phyloP scores from a whole-genome alignment of 306 rosid species.

The Trifolium pratense region DNA sequence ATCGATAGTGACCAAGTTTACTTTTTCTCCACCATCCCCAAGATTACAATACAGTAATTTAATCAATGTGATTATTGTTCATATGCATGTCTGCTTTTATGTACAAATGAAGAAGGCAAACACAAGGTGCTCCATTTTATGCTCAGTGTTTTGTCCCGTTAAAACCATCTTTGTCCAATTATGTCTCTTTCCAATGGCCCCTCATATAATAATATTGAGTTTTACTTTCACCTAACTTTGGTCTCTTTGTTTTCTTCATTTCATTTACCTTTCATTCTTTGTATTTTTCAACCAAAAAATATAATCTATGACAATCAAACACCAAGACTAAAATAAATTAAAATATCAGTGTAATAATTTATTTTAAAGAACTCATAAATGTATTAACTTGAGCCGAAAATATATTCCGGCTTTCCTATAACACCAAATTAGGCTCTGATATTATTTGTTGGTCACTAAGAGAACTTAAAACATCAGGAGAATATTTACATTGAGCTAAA shows the following conservation, averaged over 20 bases:
- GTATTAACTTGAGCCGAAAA: neutral
- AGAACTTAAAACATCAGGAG: neutral
- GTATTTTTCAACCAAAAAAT: slow-evolving; percentile 9
- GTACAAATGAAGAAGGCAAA: slow-evolving; percentile 49
- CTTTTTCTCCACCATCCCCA: slow-evolving; percentile 49
- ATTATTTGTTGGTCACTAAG: neutral
- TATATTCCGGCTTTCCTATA: too few relatives aligned
- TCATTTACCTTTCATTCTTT: neutral
- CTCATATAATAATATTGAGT: slow-evolving; percentile 33
- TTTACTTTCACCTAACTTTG: slow-evolving; percentile 43
- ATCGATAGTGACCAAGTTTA: slow-evolving; percentile 46
- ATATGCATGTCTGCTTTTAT: slow-evolving; percentile 49
- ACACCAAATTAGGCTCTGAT: neutral
- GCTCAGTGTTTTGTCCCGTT: slow-evolving; percentile 74
- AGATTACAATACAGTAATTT: slow-evolving; percentile 44
- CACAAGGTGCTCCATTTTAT: slow-evolving; percentile 53
- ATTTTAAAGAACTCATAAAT: too few relatives aligned
- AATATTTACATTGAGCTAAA: neutral
- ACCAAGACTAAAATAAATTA: neutral
- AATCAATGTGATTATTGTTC: slow-evolving; percentile 36
- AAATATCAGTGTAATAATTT: too few relatives aligned
- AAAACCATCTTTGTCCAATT: slow-evolving; percentile 61
- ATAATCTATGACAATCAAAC: slow-evolving; percentile 10
- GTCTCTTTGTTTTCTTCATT: slow-evolving; percentile 22
- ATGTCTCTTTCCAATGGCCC: slow-evolving; percentile 61